phyloP scores from a whole-genome alignment of 169 alveolate genomes.

The Plasmodium adleri region DNA sequence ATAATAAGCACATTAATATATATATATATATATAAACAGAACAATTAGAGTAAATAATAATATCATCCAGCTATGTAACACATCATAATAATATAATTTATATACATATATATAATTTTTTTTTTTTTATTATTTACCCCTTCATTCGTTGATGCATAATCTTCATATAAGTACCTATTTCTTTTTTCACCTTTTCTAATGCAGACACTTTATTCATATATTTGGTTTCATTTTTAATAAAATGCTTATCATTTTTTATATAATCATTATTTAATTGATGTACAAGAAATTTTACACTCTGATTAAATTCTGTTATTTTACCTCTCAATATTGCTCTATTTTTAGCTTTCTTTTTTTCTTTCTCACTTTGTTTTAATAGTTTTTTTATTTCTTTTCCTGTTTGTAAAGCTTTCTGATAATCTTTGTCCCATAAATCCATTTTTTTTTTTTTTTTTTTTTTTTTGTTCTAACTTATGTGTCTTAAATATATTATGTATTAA shows the following conservation, averaged over 20 bases:
- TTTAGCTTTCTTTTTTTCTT: constrained; percentile 47
- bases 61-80: too few species aligned
- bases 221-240: constrained; percentile 21
- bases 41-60: too few species aligned
- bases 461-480: not conserved
- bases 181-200: constrained; percentile 57
- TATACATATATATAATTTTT: not conserved
- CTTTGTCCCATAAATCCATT: constrained; percentile 74
- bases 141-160: constrained; percentile 32
- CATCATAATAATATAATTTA: not conserved
- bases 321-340: constrained; percentile 75
- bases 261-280: constrained; percentile 71
- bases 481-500: constrained; percentile 1
- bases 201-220: constrained; percentile 26
- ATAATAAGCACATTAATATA: not conserved
- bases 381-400: constrained; percentile 69
- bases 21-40: not conserved
- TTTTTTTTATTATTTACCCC: constrained; percentile 15
- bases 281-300: constrained; percentile 30
- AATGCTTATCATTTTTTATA: constrained; percentile 58
- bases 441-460: not conserved
- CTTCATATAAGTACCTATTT: constrained; percentile 51
- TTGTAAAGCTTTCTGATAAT: constrained; percentile 67
- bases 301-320: constrained; percentile 72
- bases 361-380: constrained; percentile 46